Evolutionary conservation across 176 grass and related monocot species (phyloP).

Genomic region (Oryza glumipatula): DNA sequence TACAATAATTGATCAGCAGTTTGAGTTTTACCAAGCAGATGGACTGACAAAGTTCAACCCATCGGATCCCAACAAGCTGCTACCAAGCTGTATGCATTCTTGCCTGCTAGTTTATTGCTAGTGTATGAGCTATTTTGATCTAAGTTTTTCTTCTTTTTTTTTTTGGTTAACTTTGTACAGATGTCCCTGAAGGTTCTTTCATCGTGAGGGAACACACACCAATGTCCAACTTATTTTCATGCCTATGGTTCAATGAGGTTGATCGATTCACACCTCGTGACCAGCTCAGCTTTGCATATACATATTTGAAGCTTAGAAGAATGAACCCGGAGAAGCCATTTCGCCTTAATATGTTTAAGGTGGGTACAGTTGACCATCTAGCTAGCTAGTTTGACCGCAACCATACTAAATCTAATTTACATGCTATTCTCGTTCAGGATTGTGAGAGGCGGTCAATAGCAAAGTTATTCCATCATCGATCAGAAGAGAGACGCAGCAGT

Average conservation of each 20-base stretch:
- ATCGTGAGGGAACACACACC: slow-evolving; percentile 95
- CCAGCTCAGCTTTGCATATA: slow-evolving; percentile 99
- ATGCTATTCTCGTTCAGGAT: slow-evolving; percentile 59
- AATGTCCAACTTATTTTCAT: slow-evolving; percentile 97
- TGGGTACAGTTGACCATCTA: slow-evolving; percentile 25
- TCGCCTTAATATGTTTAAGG: slow-evolving; percentile 97
- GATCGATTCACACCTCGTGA: slow-evolving; percentile 95
- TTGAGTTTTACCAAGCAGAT: slow-evolving; percentile 94
- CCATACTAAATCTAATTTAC: slow-evolving; percentile 16
- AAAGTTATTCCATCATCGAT: slow-evolving; percentile 97
- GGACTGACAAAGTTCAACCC: slow-evolving; percentile 83
- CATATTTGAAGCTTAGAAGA: slow-evolving; percentile 93
- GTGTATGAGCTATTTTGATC: slow-evolving; percentile 11
- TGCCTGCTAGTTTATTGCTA: slow-evolving; percentile 41
- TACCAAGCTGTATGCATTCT: slow-evolving; percentile 83
- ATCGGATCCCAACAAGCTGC: slow-evolving; percentile 73
- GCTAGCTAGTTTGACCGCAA: slow-evolving; percentile 3
- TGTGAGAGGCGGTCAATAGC: slow-evolving; percentile 95
- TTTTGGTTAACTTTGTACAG: slow-evolving; percentile 43
- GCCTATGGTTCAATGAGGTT: slow-evolving; percentile 97
- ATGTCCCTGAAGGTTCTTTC: slow-evolving; percentile 99
- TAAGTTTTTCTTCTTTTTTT: slow-evolving; percentile 11
- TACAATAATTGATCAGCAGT: slow-evolving; percentile 97
- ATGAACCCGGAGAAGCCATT: slow-evolving; percentile 82
- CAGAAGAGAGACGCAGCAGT: slow-evolving; percentile 79